A percentile compares a stretch with the other conserved stretches of the same genome.
Evolutionary conservation across 352 stramenopile species (phyloP).

Genomic region (Lagenidium giganteum): DNA sequence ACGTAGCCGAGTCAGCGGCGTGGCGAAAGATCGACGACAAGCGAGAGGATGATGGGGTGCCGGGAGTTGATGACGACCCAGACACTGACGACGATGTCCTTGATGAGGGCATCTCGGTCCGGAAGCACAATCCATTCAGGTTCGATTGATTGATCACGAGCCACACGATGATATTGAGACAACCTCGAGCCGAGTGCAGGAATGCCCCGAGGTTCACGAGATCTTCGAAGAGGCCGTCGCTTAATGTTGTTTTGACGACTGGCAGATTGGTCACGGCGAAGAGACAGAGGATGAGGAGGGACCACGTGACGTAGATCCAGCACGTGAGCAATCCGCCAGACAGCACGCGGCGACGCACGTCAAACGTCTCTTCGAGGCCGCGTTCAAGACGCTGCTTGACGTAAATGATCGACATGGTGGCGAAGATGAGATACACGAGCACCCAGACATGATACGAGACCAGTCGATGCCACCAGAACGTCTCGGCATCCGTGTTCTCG

Average conservation of each 20-base stretch:
- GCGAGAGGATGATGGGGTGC: not conserved
- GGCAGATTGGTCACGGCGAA: conserved; percentile 60
- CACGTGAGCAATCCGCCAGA: conserved; percentile 76
- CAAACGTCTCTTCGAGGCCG: conserved; percentile 82
- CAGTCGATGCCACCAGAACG: conserved; percentile 81
- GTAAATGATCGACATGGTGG: conserved; percentile 64
- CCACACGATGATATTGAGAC: conserved; percentile 86
- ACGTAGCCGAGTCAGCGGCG: not conserved
- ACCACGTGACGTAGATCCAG: conserved; percentile 84
- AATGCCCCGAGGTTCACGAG: conserved; percentile 78
- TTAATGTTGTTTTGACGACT: conserved; percentile 22
- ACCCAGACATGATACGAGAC: conserved; percentile 81
- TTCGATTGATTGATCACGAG: conserved; percentile 70
- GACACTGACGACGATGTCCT: conserved; percentile 6
- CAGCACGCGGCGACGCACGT: conserved; percentile 72
- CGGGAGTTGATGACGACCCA: not conserved
- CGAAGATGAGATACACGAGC: conserved; percentile 72
- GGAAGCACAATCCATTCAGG: conserved; percentile 35
- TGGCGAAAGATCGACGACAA: not conserved
- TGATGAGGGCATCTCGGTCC: not conserved
- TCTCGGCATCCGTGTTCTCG: conserved; percentile 69
- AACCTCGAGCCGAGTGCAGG: conserved; percentile 64
- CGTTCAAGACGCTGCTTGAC: conserved; percentile 67
- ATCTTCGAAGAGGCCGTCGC: conserved; percentile 28
- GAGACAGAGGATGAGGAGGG: conserved; percentile 57